Evolutionary conservation across 176 grass and related monocot species (phyloP).

Genomic region (Phoenix roebelenii): DNA sequence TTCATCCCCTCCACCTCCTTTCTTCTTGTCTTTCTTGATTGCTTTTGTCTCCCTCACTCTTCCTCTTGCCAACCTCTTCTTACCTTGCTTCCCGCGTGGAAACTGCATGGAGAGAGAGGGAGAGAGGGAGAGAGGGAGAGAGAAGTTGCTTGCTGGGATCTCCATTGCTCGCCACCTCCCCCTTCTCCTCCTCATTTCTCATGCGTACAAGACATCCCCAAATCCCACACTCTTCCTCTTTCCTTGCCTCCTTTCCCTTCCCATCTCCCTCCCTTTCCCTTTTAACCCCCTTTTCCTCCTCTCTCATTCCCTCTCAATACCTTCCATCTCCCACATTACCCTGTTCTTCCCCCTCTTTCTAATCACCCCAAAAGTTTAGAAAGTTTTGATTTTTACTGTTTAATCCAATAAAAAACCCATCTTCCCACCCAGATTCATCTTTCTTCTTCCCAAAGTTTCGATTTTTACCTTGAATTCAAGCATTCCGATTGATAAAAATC

Average conservation of each 20-base stretch:
- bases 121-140: background rate
- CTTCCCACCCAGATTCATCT: background rate
- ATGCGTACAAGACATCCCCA: slow-evolving; percentile 90
- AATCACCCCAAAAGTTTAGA: background rate
- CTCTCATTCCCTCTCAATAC: slow-evolving; percentile 29
- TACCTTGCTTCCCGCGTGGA: slow-evolving; percentile 24
- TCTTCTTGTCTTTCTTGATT: background rate
- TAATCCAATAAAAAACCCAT: too few relatives aligned
- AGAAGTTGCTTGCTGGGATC: slow-evolving; percentile 51
- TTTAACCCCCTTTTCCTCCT: slow-evolving; percentile 31
- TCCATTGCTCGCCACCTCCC: slow-evolving; percentile 39
- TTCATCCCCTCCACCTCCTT: background rate
- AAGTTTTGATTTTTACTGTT: slow-evolving; percentile 7
- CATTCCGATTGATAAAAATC: slow-evolving; percentile 8
- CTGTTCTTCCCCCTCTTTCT: slow-evolving; percentile 20
- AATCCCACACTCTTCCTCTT: slow-evolving; percentile 40
- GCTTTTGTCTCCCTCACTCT: slow-evolving; percentile 20
- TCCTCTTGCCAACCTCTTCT: slow-evolving; percentile 2
- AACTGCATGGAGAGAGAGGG: slow-evolving; percentile 9
- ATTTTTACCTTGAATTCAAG: slow-evolving; percentile 13
- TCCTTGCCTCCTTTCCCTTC: slow-evolving; percentile 18
- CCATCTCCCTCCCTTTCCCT: slow-evolving; percentile 22
- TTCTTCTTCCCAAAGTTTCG: slow-evolving; percentile 22
- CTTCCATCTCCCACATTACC: slow-evolving; percentile 21
- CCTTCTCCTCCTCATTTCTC: slow-evolving; percentile 27